Percentiles rank a stretch among this genome's conserved stretches.
Evolutionary conservation across 78 protist genomes (phyloP).

Genomic region (Thecamonas trahens): DNA sequence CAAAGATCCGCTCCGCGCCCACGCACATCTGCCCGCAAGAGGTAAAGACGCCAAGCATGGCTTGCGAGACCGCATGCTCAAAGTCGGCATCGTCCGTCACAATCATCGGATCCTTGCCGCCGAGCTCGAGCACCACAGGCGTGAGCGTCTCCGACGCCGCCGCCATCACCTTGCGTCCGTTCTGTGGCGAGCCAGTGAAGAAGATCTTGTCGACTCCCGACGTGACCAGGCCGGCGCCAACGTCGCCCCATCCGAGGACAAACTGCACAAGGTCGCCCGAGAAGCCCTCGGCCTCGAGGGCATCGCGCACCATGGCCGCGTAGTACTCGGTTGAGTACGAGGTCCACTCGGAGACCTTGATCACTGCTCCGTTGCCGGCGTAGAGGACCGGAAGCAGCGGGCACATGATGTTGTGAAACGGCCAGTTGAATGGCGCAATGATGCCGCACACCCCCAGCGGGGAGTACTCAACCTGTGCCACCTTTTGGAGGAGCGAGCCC

Average conservation of each 20-base stretch:
- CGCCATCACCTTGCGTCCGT: conserved; percentile 67
- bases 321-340: conserved; percentile 36
- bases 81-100: conserved; percentile 46
- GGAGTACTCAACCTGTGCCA: conserved; percentile 41
- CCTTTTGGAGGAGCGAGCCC: conserved; percentile 26
- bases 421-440: conserved; percentile 62
- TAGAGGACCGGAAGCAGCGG: conserved; percentile 66
- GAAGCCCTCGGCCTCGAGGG: conserved; percentile 38
- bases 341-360: conserved; percentile 59
- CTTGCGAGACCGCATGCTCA: conserved; percentile 29
- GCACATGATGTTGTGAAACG: conserved; percentile 52
- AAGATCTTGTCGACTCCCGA: conserved; percentile 14
- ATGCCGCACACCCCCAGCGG: conserved; percentile 46
- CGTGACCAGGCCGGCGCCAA: not conserved
- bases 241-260: conserved; percentile 7
- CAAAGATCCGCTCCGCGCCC: conserved; percentile 47
- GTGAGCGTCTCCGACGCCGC: conserved; percentile 52
- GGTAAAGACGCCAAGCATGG: conserved; percentile 18
- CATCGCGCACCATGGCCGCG: conserved; percentile 35
- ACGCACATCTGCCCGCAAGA: conserved; percentile 55
- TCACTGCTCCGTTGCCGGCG: conserved; percentile 54
- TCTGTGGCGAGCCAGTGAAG: conserved; percentile 61
- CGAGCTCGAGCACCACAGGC: conserved; percentile 53
- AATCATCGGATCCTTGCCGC: conserved; percentile 62
- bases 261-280: conserved; percentile 52